Evolutionary conservation across 2,329 filamentous ascomycete species (phyloP).

Genomic region (Botrytis galanthina): DNA sequence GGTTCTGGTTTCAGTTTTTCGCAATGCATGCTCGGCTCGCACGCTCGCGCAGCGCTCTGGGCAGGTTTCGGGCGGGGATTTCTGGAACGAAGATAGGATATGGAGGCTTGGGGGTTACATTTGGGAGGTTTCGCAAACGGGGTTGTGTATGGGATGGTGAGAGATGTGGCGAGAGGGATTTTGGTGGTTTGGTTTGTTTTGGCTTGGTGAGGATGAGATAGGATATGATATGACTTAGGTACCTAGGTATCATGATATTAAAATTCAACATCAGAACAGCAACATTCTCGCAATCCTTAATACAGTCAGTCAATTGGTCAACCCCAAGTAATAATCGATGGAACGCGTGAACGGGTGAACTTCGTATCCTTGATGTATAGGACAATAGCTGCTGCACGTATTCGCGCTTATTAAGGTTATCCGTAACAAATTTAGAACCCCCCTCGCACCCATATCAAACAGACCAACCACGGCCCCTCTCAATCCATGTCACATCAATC

Average conservation of each 20-base stretch:
- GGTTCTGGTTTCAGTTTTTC: slow-evolving; percentile 10
- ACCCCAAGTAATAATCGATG: neutral
- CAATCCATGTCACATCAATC: neutral
- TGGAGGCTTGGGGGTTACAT: neutral
- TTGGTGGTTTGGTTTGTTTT: neutral
- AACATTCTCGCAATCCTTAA: neutral
- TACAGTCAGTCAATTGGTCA: neutral
- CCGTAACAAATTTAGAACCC: slow-evolving; percentile 4
- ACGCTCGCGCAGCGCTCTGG: neutral
- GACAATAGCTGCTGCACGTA: neutral
- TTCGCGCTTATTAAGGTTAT: neutral
- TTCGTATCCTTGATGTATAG: neutral
- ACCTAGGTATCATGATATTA: neutral
- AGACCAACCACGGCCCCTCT: slow-evolving; percentile 5
- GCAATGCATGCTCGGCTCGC: neutral
- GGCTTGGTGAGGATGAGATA: neutral
- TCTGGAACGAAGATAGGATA: slow-evolving; percentile 7
- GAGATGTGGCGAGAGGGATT: neutral
- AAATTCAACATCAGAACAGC: neutral
- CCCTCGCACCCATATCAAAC: slow-evolving; percentile 11
- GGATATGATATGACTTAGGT: neutral
- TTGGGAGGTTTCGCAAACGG: neutral
- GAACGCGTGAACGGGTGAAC: neutral
- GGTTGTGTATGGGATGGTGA: neutral
- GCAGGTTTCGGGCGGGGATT: slow-evolving; percentile 14